Conservation (phyloP, 2,329 filamentous ascomycete species). For the Pseudogymnoascus sp. region DNA sequence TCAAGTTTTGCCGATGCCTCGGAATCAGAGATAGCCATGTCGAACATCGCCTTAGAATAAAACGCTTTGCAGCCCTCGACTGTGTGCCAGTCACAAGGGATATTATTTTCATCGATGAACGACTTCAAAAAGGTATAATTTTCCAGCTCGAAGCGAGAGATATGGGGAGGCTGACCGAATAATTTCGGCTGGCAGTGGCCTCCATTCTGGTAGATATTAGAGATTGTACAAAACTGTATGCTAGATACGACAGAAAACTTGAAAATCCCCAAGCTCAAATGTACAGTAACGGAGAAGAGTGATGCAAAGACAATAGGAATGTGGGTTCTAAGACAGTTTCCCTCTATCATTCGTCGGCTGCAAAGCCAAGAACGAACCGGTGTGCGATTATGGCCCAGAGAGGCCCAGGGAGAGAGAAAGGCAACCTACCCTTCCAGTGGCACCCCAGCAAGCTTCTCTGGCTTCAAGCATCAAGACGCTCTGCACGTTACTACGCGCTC, state of each 20-base stretch:
- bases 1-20: constrained; percentile 40
- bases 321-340: not conserved
- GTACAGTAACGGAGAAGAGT: not conserved
- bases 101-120: constrained; percentile 47
- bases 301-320: constrained; percentile 2
- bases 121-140: constrained; percentile 56
- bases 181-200: constrained; percentile 69
- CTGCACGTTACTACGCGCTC: constrained; percentile 21
- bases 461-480: constrained; percentile 69
- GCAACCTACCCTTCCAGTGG: constrained; percentile 66
- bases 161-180: constrained; percentile 51
- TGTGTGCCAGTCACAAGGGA: constrained; percentile 64
- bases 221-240: not conserved
- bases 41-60: constrained; percentile 48
- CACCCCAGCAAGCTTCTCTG: constrained; percentile 72
- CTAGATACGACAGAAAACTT: not conserved
- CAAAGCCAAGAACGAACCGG: not conserved
- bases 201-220: constrained; percentile 43
- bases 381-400: not conserved
- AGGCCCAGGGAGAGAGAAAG: not conserved
- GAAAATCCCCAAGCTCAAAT: not conserved
- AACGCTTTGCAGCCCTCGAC: constrained; percentile 58
- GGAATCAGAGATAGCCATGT: constrained; percentile 44
- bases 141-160: constrained; percentile 64
- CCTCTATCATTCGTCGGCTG: not conserved